These are phyloP conservation scores for Musa beccarii DNA, from an alignment of 176 grass and related monocot species.

Conservation along the genomic window DNA sequence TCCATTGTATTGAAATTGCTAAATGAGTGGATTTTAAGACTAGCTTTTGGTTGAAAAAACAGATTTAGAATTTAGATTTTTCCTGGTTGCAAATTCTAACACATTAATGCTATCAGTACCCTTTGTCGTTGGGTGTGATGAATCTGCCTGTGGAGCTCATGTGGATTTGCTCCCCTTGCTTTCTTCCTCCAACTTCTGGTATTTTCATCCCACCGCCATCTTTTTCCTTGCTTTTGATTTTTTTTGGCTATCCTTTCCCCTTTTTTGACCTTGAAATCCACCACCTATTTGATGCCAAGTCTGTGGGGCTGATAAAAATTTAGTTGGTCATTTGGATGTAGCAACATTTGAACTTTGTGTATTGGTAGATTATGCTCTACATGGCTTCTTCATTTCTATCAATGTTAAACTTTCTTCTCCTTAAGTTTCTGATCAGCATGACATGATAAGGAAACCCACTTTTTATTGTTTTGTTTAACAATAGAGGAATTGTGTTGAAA, in stretches of 20 bases:
- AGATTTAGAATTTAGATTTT: neutral
- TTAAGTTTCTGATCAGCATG: neutral
- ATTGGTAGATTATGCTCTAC: conserved; percentile 1
- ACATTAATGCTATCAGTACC: neutral
- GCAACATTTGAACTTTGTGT: neutral
- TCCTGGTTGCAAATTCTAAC: too few relatives aligned
- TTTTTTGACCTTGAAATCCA: neutral
- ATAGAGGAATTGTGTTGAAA: neutral
- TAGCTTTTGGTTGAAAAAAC: neutral
- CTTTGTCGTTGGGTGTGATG: neutral
- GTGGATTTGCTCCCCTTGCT: conserved; percentile 24
- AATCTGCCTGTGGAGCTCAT: conserved; percentile 16
- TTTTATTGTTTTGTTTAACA: neutral
- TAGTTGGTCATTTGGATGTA: neutral
- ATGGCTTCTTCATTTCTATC: neutral
- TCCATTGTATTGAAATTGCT: neutral
- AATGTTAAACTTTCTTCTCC: neutral
- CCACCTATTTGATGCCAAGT: neutral
- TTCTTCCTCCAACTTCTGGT: conserved; percentile 13
- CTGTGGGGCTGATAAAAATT: neutral
- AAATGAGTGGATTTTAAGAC: neutral
- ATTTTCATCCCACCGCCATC: neutral
- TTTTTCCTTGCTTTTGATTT: neutral
- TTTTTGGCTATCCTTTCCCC: neutral
- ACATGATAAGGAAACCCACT: neutral